Evolutionary conservation across 345 rosid genomes (phyloP), one percentile per base, ranked within the genome.

Genomic region (Gossypium thurberi): DNA sequence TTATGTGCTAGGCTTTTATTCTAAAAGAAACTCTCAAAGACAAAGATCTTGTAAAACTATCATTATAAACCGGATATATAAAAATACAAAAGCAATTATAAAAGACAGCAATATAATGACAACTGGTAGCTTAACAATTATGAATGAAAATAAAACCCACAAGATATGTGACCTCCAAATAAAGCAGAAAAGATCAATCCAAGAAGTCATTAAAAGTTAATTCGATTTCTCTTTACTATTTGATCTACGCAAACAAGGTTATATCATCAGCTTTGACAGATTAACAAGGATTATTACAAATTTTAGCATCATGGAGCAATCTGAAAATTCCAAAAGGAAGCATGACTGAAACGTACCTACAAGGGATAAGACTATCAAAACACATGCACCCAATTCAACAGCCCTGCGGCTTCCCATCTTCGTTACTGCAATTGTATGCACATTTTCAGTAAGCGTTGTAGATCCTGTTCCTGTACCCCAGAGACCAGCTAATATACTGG

Each of bases 391-490:
- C 14, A 90, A 71, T 83, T 95, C 98, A 64, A 95, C 86, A 9
- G 89, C 92, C 80, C 93, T 87, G 72, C 98, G 98, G 90, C 97
- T 95, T 73, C 99, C 99, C 97, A 95, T 88, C 86, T 92, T 95
- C 56, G 98, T 90, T 69, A 95, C 99, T 40, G 99, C 99, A 59
- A 92, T 87, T 23, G 99, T 95, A 80, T 95, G 99, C 80, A 95
- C 98, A 61, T 95, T 95, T 84, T 95, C 99, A 17, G 99, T 92
- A 57, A 95, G 82, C 10, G 98, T 89, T 40, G 97, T 88, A 17
- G 98, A 95, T 57, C 99, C 99, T 43, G 92, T 92, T 83, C 99
- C 99, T 25, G 88, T 92, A 20, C 99, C 99, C 98, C 99, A 95
- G 13, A 95, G 86, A 84, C 99, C 99, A 59, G 99, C 99, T 86